Percentiles rank a stretch among this genome's conserved stretches.
Conservation (phyloP, 1,139 yeast species). For the Yamadazyma diospyri region DNA sequence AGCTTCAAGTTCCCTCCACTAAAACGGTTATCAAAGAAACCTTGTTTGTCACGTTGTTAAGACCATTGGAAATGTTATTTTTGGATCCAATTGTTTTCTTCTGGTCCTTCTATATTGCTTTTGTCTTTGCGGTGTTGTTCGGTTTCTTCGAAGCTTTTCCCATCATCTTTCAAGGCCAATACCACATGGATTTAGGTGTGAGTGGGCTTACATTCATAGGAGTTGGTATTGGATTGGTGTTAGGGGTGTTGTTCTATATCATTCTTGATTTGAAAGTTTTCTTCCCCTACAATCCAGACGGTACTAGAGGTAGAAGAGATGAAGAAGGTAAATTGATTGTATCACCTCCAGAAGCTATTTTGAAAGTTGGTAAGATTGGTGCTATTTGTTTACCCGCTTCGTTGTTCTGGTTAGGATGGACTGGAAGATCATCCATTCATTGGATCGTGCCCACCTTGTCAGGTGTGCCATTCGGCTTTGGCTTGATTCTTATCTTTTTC, state of each 20-base stretch:
- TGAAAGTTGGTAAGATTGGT: constrained; percentile 51
- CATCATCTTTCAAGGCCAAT: constrained; percentile 61
- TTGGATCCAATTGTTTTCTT: constrained; percentile 69
- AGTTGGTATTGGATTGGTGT: constrained; percentile 60
- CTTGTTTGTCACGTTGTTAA: constrained; percentile 40
- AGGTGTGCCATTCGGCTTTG: constrained; percentile 74
- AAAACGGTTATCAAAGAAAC: constrained; percentile 15
- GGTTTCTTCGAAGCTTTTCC: constrained; percentile 81
- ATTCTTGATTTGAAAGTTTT: constrained; percentile 43
- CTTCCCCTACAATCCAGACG: constrained; percentile 61
- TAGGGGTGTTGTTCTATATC: constrained; percentile 53
- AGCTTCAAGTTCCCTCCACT: constrained; percentile 30
- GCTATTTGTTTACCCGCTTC: constrained; percentile 64
- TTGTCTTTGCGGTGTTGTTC: constrained; percentile 69
- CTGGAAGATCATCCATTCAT: constrained; percentile 59
- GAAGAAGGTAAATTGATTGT: constrained; percentile 50
- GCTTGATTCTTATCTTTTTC: constrained; percentile 70
- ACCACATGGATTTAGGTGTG: constrained; percentile 54
- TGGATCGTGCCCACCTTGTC: constrained; percentile 81
- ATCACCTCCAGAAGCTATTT: constrained; percentile 38
- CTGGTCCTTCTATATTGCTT: constrained; percentile 64
- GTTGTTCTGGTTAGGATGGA: constrained; percentile 83
- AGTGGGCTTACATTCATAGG: constrained; percentile 69
- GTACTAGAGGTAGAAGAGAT: constrained; percentile 55
- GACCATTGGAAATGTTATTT: constrained; percentile 62